Evolutionary conservation across 306 rosid genomes (phyloP).

Genomic region (Cucumis hystrix): DNA sequence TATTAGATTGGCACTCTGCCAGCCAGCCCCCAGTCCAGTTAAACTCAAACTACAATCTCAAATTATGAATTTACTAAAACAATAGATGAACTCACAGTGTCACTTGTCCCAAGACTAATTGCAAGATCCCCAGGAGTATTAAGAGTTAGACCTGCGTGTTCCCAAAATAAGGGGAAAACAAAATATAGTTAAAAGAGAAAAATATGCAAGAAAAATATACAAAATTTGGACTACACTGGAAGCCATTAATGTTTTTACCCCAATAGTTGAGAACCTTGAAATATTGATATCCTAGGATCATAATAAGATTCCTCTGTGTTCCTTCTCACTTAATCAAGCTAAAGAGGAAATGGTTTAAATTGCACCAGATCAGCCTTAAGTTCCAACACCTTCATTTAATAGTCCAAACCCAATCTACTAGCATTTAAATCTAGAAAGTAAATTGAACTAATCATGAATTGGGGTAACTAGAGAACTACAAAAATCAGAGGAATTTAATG

Average conservation of each 20-base stretch:
- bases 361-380: neutral
- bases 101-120: slow-evolving; percentile 97
- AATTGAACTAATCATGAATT: neutral
- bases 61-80: neutral
- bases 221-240: neutral
- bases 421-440: neutral
- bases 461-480: neutral
- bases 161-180: slow-evolving; percentile 2
- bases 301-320: neutral
- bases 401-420: neutral
- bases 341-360: neutral
- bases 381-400: neutral
- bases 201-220: neutral
- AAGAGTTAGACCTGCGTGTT: slow-evolving; percentile 74
- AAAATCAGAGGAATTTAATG: neutral
- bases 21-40: neutral
- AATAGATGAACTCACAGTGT: slow-evolving; percentile 52
- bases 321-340: neutral
- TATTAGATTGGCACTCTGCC: neutral
- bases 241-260: neutral
- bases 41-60: neutral
- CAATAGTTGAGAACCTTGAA: neutral
- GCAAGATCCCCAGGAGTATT: slow-evolving; percentile 91
- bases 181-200: neutral
- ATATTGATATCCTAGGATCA: neutral